Evolutionary conservation across 768 basidiomycete species (phyloP), one percentile per base, ranked within the genome.

Genomic region (Postia placenta): DNA sequence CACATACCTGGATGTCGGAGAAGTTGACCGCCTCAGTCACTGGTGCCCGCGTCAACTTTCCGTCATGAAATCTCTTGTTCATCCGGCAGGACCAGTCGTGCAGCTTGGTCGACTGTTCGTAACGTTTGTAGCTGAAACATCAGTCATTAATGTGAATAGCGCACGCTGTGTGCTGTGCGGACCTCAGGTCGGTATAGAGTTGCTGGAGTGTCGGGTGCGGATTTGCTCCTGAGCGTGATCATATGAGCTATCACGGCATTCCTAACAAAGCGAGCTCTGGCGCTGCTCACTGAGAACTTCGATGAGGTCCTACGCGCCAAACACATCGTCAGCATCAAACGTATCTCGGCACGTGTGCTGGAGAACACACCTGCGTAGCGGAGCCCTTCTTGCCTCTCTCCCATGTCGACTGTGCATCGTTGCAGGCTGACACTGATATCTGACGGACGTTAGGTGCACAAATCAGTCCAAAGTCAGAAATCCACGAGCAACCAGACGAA

Each of bases 331-430:
- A 35, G 33, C 33, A n/a, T 9, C 9, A n/a, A 35, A 9, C n/a
- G 9, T 9, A 9, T 9, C n/a, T n/a, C 33, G n/a, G 11, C 9
- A 35, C 9, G 33, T 7, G 38, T 9, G 38, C 7, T 9, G 2
- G 5, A 19, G 19, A 24, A 26, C 44, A 26, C 11, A 55, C 52
- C 24, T 28, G 43, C 9, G 58, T 58, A 48, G 58, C 42, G 27
- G 58, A 58, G 20, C 45, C 39, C 14, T 45, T 49, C 23, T 56
- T 58, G 2, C 52, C 49, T 17, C 45, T 20, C 33, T 61, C 62
- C 54, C 56, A 63, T 5, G 56, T 43, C 26, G 30, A 48, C 41
- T 61, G 62, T 27, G 49, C 33, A 30, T 63, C 62, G 33, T 56
- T 50, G 30, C 60, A 61, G 0, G 58, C 54, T 1, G 60, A 56